Conservation (phyloP, 371 early-diverging fungal genomes). For the Rhizopus stolonifer region DNA sequence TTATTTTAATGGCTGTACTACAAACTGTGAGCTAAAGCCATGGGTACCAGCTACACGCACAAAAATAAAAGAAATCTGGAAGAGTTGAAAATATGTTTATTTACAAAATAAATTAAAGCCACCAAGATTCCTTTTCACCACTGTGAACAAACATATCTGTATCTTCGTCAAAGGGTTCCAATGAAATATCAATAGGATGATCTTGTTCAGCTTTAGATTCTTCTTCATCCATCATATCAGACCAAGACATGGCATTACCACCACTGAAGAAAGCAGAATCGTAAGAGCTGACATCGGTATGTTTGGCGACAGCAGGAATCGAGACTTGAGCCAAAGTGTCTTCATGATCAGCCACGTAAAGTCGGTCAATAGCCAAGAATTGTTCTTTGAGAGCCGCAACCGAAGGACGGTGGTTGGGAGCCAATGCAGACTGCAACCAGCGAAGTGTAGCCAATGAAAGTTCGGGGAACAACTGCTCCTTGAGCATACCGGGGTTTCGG, state of each 20-base stretch:
- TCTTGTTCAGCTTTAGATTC: constrained; percentile 8
- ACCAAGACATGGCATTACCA: constrained; percentile 36
- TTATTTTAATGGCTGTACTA: too few relatives aligned
- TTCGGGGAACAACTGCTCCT: constrained; percentile 52
- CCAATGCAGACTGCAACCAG: constrained; percentile 35
- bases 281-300: constrained; percentile 26
- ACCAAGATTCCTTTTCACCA: constrained; percentile 41
- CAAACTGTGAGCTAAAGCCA: too few relatives aligned
- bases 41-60: too few relatives aligned
- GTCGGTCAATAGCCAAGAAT: constrained; percentile 25
- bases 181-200: constrained; percentile 5
- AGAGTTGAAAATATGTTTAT: background rate
- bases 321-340: constrained; percentile 17
- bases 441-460: constrained; percentile 35
- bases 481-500: constrained; percentile 49
- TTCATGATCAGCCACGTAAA: constrained; percentile 38
- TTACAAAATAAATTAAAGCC: constrained; percentile 34
- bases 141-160: constrained; percentile 40
- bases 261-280: constrained; percentile 49
- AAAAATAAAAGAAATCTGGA: too few relatives aligned
- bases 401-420: constrained; percentile 27
- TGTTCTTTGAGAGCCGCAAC: constrained; percentile 31
- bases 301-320: constrained; percentile 34
- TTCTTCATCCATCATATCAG: constrained; percentile 48
- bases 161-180: constrained; percentile 21